phyloP scores from a whole-genome alignment of 176 grass and related monocot species.

The Musa itinerans region DNA sequence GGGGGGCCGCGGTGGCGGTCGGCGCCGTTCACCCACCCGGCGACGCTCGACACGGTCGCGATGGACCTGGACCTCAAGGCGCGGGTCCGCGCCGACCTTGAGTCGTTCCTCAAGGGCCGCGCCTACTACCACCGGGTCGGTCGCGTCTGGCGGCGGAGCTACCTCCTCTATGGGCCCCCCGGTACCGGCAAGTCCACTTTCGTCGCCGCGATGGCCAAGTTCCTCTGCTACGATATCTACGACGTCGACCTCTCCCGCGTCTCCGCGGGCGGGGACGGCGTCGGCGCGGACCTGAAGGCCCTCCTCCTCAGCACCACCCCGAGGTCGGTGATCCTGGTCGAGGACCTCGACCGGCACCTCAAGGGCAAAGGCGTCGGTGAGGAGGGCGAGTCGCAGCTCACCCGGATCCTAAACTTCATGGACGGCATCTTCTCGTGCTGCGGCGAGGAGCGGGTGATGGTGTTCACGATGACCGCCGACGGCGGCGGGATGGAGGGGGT shows the following conservation, averaged over 20 bases:
- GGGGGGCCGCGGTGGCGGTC: slow-evolving; percentile 27
- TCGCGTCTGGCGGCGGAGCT: slow-evolving; percentile 93
- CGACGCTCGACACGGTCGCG: slow-evolving; percentile 71
- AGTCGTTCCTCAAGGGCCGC: slow-evolving; percentile 73
- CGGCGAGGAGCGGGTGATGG: slow-evolving; percentile 81
- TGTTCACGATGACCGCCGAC: slow-evolving; percentile 73
- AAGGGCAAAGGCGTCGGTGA: slow-evolving; percentile 6
- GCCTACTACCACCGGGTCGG: slow-evolving; percentile 77
- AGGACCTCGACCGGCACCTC: slow-evolving; percentile 88
- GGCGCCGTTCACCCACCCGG: slow-evolving; percentile 64
- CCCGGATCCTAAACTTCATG: slow-evolving; percentile 71
- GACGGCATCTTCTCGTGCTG: slow-evolving; percentile 74
- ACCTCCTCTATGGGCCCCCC: slow-evolving; percentile 67
- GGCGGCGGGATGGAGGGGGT: slow-evolving; percentile 34
- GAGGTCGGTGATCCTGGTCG: slow-evolving; percentile 85
- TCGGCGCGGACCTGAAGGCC: slow-evolving; percentile 51
- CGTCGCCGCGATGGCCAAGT: slow-evolving; percentile 81
- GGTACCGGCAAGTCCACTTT: slow-evolving; percentile 93
- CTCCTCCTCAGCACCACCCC: slow-evolving; percentile 61
- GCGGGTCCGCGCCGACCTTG: slow-evolving; percentile 57
- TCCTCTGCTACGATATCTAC: slow-evolving; percentile 85
- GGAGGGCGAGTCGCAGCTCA: slow-evolving; percentile 27
- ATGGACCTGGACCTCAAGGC: slow-evolving; percentile 77
- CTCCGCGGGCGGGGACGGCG: background rate
- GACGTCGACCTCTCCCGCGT: slow-evolving; percentile 62